Base-by-base conservation (phyloP, 1,139 yeast genomes). In the Hyphopichia fennica region DNA sequence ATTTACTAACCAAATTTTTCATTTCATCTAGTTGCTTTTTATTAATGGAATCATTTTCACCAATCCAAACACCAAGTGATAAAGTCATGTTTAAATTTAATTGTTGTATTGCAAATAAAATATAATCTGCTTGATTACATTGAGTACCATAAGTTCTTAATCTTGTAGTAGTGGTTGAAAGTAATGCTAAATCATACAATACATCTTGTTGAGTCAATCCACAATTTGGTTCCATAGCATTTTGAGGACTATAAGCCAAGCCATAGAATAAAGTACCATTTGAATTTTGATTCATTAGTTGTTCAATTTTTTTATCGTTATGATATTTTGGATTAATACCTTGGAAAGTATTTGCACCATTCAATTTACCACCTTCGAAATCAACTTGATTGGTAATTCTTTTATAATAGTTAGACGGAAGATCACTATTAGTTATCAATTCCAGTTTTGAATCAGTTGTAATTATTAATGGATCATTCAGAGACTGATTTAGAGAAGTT, bases 51-150 rank as follows among this genome's bases (percentile, higher is more conserved):
- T 68, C 65, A 54, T 77, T 66, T 0, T 51, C 43, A 1, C 82
- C 81, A 34, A 83, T 76, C 87, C 87, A 81, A 2, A 84, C 76
- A 0, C 90, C 90, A 55, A 84, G 57, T 0, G 87, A 64, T 23
- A 85, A 56, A 0, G 83, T 76, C 72, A 84, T 69, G 48, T 82
- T 73, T 34, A 83, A 57, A 18, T 73, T 64, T 42, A 81, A 60
- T 6, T 68, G 67, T 38, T 65, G 61, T 14, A 85, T 78, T 0
- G 87, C 77, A 15, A 77, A 75, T 38, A 85, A 58, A 15, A 82
- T 75, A 34, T 62, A 58, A 17, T 71, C 76, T 1, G 76, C 73
- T 54, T 83, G 89, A 35, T 72, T 60, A 50, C 91, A 84, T 46
- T 82, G 87, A 47, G 82, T 76, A 0, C 87, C 86, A 52, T 80